Evolutionary conservation across 1,284 basidiomycete genomes (phyloP), one percentile per base, ranked within the genome.

Genomic region (Ustilago bromivora): DNA sequence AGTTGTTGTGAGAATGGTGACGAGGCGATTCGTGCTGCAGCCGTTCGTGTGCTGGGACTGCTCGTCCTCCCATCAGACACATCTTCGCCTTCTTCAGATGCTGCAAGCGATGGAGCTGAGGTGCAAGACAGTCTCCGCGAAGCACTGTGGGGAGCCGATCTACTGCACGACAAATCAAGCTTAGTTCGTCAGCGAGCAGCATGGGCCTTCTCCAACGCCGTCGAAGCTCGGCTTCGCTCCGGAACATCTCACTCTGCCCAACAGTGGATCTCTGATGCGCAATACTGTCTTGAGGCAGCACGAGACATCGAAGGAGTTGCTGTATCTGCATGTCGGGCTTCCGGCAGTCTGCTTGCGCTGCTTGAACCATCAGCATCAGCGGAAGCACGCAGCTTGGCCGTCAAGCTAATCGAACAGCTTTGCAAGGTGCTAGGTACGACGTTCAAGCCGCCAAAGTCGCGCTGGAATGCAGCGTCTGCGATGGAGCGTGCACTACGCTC

Each of bases 401-500:
- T 15, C 4, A 40, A 43, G 41, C 31, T 76, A 32, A 7, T 76
- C 13, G 57, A 61, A 11, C 63, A 71, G 58, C 65, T 71, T 4
- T 67, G 61, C 57, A 56, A 36, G 34, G 68, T 71, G 49, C 28
- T 76, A 28, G 35, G 54, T 11, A 67, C 73, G 12, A 60, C 40
- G 2, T 66, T 61, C 12, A 71, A 71, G 52, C 73, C 73, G 54
- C 74, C 74, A 15, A 76, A 76, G 35, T 66, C 70, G 31, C 60
- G 60, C 4, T 76, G 74, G 74, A 76, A 76, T 38, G 74, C 74
- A 0, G 74, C 74, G 7, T 69, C 57, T 10, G 74, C 74, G 19
- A 57, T 76, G 12, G 70, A 66, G 3, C 61, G 70, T 13, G 74
- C 74, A 34, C 46, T 76, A 13, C 19, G 54, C 35, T 66, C 62